Base-by-base conservation (phyloP, 768 basidiomycete genomes). In the Naganishia kalamii region DNA sequence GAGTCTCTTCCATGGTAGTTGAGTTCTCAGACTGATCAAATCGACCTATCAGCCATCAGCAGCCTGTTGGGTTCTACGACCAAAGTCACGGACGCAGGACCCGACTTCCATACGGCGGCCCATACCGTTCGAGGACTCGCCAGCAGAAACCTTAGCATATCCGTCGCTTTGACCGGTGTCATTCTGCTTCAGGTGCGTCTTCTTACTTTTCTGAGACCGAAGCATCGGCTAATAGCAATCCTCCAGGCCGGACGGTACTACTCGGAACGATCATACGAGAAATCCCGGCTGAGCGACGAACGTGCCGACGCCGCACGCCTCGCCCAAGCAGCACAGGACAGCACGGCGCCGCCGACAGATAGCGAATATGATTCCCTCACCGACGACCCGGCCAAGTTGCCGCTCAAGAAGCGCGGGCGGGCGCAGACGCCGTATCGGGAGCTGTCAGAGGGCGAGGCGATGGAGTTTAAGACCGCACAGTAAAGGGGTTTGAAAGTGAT, bases 81-180 rank as follows among this genome's bases (percentile, higher is more conserved):
- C 44, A 12, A 63, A 67, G 5, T 30, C 71, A 11, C 27, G 21
- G 4, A 49, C 66, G 17, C 60, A 64, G 30, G 69, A 68, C 17
- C 49, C 70, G 8, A 32, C 15, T 75, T 71, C 41, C 72, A 73
- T 0, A 67, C 52, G 0, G 60, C 75, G n/a, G 64, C 66, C 12
- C 68, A 65, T 1, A 71, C 73, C 1, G 73, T 76, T 8, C 63
- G 72, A 21, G 74, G 76, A 30, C 71, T 79, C 12, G 78, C 78
- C 3, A 72, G 70, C 30, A 72, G 71, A 33, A 77, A 79, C 54
- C 70, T 74, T 40, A 72, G 74, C 50, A 77, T 75, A n/a, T 76
- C 78, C 1, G 78, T 79, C 46, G 74, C 76, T 67, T 59, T 79
- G 29, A 79, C 78, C 1, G 78, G 78, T 11, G 73, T 79, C 50